Conservation (phyloP, 140 eudicot species). For the Flaveria floridana region DNA sequence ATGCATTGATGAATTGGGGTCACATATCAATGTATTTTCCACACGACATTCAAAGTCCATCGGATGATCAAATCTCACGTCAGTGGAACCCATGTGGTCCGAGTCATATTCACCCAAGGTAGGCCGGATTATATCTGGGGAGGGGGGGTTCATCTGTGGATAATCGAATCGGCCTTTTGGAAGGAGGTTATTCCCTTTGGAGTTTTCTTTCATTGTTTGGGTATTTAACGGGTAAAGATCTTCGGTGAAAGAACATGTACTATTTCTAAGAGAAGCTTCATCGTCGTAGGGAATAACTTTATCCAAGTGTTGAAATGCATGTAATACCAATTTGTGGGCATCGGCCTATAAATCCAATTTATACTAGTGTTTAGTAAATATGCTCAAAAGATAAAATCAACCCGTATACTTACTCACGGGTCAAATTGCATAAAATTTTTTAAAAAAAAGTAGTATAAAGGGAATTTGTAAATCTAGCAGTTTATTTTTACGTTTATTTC, state of each 20-base stretch:
- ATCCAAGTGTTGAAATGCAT: constrained; percentile 42
- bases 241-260: constrained; percentile 15
- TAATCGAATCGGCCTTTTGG: constrained; percentile 28
- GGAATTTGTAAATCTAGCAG: too few species aligned
- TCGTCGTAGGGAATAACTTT: constrained; percentile 35
- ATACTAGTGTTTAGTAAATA: constrained; percentile 5
- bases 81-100: constrained; percentile 43
- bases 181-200: constrained; percentile 6
- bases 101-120: constrained; percentile 43
- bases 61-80: constrained; percentile 52
- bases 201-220: constrained; percentile 17
- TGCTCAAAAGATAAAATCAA: background rate
- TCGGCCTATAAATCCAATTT: constrained; percentile 18
- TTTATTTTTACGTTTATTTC: background rate
- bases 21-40: constrained; percentile 38
- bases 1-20: constrained; percentile 37
- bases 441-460: background rate
- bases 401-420: background rate
- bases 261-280: constrained; percentile 35
- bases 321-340: constrained; percentile 42
- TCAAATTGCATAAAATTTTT: background rate
- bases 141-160: constrained; percentile 33
- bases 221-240: constrained; percentile 29
- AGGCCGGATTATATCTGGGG: constrained; percentile 42
- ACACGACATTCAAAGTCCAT: constrained; percentile 42